Conservation (phyloP, 163 green algal genomes). For the Prototheca wickerhamii region DNA sequence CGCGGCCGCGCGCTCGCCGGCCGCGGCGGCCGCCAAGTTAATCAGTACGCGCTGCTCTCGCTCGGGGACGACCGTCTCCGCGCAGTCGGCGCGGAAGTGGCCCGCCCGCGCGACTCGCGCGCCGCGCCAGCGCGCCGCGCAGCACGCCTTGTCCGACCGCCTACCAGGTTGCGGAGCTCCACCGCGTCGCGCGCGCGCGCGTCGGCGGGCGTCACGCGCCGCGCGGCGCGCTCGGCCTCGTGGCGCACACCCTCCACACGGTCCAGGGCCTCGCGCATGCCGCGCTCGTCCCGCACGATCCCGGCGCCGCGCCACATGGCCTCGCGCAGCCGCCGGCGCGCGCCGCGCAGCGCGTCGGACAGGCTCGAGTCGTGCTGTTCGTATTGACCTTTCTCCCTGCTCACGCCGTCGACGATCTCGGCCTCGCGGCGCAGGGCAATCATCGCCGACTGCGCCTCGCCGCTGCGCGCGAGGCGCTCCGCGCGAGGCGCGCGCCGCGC, state of each 20-base stretch:
- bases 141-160: conserved; percentile 52
- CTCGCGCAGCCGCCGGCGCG: conserved; percentile 42
- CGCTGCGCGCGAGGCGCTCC: neutral
- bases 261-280: conserved; percentile 31
- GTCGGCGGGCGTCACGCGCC: neutral
- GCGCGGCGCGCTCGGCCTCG: conserved; percentile 34
- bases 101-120: conserved; percentile 32
- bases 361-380: conserved; percentile 21
- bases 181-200: conserved; percentile 32
- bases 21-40: neutral
- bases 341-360: conserved; percentile 53
- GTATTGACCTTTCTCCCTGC: conserved; percentile 9
- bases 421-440: neutral
- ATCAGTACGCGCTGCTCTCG: neutral
- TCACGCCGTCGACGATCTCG: conserved; percentile 13
- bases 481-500: conserved; percentile 56
- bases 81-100: conserved; percentile 41
- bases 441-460: neutral
- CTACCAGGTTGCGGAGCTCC: conserved; percentile 78
- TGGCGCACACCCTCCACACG: conserved; percentile 39
- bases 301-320: conserved; percentile 71
- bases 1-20: neutral
- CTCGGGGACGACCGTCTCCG: conserved; percentile 6
- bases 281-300: conserved; percentile 55
- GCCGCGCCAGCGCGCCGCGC: conserved; percentile 33